Base-by-base conservation (phyloP, 805 yeast species). In the Diddensiella santjacobensis region DNA sequence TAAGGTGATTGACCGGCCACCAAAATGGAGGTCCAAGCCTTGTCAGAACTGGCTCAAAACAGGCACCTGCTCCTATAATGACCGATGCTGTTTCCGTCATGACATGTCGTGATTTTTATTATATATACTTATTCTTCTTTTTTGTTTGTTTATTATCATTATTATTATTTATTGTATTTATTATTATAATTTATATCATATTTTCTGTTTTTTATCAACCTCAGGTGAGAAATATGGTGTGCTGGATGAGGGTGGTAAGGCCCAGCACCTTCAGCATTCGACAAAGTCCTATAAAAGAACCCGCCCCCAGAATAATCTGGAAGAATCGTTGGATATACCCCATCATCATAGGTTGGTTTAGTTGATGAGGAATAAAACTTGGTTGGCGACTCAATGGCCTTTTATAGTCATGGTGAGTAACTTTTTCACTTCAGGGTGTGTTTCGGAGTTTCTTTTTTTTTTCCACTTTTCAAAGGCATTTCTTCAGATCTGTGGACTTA, bases 1-100 rank as follows among this genome's bases (percentile, higher is more conserved):
- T 58, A 87, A 87, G 65, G 57, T 67, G 10, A 81, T 87, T 40
- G 83, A 80, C 51, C 75, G 91, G 51, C 83, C 89, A 8, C 79
- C 82, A 47, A 89, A 88, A 62, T 89, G 91, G 84, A 80, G 95
- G 63, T 86, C 96, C 11, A 89, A 89, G 69, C 85, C 90, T 13
- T 89, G 97, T 71, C 84, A 81, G 53, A 89, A 89, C 65, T 89
- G 96, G 96, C 62, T 80, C 19, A 83, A 82, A 61, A 76, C 75
- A 40, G 96, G 96, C 11, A 70, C 77, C 40, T 89, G 97, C 64
- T 79, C 95, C 35, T 89, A 89, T 68, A 96, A 96, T 22, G 86
- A 79, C 64, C 78, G 97, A 61, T 89, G 97, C 66, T 87, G 96
- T 62, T 89, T 90, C 72, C 87, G 84, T 62, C 97, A 89, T 67